Evolutionary conservation across 179 eudicot species (phyloP).

Genomic region (Camellia oleifera): DNA sequence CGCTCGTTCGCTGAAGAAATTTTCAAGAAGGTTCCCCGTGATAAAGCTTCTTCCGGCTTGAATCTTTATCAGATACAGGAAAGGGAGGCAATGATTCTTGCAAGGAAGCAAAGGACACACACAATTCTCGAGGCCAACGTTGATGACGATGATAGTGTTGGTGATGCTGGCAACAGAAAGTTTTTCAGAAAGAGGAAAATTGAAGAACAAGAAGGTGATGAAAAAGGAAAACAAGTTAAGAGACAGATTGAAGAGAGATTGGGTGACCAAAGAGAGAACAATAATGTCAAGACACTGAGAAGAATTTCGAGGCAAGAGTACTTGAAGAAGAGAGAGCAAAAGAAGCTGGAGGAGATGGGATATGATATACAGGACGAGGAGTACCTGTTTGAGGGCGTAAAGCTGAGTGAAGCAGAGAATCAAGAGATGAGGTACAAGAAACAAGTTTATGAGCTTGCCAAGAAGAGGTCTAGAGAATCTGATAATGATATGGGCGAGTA

Average conservation of each 20-base stretch:
- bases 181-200: too few species aligned
- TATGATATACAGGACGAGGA: slow-evolving; percentile 72
- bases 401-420: slow-evolving; percentile 59
- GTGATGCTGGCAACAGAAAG: not conserved
- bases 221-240: too few species aligned
- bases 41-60: not conserved
- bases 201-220: too few species aligned
- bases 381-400: slow-evolving; percentile 54
- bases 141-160: not conserved
- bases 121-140: not conserved
- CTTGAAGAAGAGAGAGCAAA: slow-evolving; percentile 77
- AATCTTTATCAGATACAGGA: not conserved
- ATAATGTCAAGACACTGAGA: slow-evolving; percentile 25
- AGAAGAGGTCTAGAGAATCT: slow-evolving; percentile 49
- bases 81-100: not conserved
- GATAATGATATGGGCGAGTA: slow-evolving; percentile 51
- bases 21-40: not conserved
- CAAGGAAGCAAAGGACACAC: not conserved
- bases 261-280: too few species aligned
- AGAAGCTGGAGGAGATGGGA: slow-evolving; percentile 72
- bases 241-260: too few species aligned
- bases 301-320: slow-evolving; percentile 76
- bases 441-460: slow-evolving; percentile 54
- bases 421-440: slow-evolving; percentile 67
- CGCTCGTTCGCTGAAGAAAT: not conserved